Percentiles rank a stretch among this genome's conserved stretches.
These are phyloP conservation scores for Sporothrix mexicana DNA, from an alignment of 2,329 filamentous ascomycete genomes.

Conservation along the genomic window DNA sequence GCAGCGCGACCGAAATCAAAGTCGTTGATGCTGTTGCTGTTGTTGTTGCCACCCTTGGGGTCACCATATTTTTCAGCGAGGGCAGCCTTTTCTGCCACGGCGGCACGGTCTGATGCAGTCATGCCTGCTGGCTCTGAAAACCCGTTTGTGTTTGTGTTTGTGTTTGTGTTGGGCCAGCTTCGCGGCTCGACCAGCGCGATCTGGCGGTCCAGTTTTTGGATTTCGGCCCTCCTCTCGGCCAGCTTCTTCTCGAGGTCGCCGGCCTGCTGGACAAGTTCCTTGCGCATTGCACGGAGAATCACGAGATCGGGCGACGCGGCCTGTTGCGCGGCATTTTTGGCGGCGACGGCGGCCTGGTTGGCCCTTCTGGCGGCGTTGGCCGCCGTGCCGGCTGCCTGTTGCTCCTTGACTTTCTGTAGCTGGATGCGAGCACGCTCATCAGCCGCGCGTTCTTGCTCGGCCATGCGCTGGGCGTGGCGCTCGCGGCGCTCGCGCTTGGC, in stretches of 20 bases:
- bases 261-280: background rate
- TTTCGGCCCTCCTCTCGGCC: background rate
- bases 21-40: background rate
- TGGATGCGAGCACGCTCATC: background rate
- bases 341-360: background rate
- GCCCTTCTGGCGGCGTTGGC: background rate
- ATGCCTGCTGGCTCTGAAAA: background rate
- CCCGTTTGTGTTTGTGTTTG: background rate
- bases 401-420: background rate
- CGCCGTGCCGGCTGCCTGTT: background rate
- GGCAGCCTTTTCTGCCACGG: background rate
- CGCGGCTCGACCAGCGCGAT: background rate
- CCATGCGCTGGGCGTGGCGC: background rate
- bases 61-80: background rate
- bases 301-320: background rate
- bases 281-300: background rate
- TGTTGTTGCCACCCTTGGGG: too few relatives aligned
- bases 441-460: background rate
- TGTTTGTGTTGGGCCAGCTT: background rate
- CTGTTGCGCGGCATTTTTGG: background rate
- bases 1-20: background rate
- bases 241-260: background rate
- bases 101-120: background rate
- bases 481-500: background rate
- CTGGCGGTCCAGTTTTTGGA: background rate